A percentile compares a stretch with the other conserved stretches of the same genome.
phyloP scores from a whole-genome alignment of 2,329 filamentous ascomycete genomes.

The Cryoendolithus antarcticus region DNA sequence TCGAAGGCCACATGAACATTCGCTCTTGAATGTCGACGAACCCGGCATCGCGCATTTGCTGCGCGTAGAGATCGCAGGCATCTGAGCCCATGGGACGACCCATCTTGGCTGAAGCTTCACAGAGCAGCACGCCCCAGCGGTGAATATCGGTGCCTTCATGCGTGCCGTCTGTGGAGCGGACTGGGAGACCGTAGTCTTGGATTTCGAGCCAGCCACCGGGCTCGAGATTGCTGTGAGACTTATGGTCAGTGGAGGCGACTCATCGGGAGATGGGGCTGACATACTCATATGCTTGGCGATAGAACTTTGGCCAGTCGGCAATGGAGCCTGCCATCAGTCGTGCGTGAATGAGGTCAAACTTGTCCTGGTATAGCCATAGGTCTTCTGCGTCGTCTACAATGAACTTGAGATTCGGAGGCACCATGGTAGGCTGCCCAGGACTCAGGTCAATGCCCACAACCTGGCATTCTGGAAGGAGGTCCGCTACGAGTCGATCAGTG shows the following conservation, averaged over 20 bases:
- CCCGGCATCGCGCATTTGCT: conserved; percentile 28
- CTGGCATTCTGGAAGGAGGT: conserved; percentile 28
- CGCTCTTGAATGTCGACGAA: conserved; percentile 32
- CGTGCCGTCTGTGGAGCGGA: conserved; percentile 27
- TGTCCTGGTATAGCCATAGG: conserved; percentile 42
- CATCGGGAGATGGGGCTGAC: conserved; percentile 3
- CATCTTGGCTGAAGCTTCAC: conserved; percentile 26
- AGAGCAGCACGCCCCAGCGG: conserved; percentile 24
- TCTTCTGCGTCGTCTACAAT: conserved; percentile 51
- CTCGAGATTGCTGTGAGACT: conserved; percentile 28
- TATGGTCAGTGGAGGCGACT: conserved; percentile 4
- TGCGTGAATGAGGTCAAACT: conserved; percentile 46
- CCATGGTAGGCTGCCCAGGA: conserved; percentile 37
- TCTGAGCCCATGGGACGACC: conserved; percentile 31
- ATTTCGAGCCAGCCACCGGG: conserved; percentile 41
- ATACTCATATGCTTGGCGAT: conserved; percentile 36
- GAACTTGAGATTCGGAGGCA: conserved; percentile 50
- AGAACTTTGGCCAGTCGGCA: conserved; percentile 39
- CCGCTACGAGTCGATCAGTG: conserved; percentile 16
- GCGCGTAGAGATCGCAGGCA: conserved; percentile 25
- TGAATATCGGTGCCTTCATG: conserved; percentile 21
- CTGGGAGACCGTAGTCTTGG: conserved; percentile 34
- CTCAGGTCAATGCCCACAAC: conserved; percentile 38
- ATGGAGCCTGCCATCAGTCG: conserved; percentile 40
- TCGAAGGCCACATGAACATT: conserved; percentile 31